These are phyloP conservation scores for Lentinula sp. DNA, from an alignment of 768 basidiomycete species.

Conservation along the genomic window DNA sequence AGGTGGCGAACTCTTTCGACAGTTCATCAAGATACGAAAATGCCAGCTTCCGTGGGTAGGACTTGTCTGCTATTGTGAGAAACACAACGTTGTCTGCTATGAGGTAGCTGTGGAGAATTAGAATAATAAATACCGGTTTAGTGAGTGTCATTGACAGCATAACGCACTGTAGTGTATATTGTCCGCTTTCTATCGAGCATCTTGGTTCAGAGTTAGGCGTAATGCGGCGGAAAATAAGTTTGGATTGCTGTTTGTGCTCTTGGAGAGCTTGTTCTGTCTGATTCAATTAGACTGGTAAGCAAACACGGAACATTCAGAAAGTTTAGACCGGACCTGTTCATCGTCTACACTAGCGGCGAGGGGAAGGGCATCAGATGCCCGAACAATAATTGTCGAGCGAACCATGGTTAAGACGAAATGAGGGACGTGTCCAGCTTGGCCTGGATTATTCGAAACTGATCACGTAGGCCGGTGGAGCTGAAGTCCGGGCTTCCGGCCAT, in stretches of 20 bases:
- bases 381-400: conserved; percentile 78
- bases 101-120: conserved; percentile 67
- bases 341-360: conserved; percentile 96
- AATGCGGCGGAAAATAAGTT: conserved; percentile 92
- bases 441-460: neutral
- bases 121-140: neutral
- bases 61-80: conserved; percentile 92
- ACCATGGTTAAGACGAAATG: conserved; percentile 48
- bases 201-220: conserved; percentile 91
- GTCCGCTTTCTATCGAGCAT: conserved; percentile 94
- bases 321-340: conserved; percentile 62
- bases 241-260: conserved; percentile 98
- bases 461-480: neutral
- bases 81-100: conserved; percentile 93
- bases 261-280: conserved; percentile 92
- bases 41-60: conserved; percentile 93
- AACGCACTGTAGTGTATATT: conserved; percentile 92
- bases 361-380: conserved; percentile 83
- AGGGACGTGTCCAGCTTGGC: neutral
- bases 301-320: neutral
- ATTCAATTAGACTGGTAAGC: conserved; percentile 7
- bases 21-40: conserved; percentile 98
- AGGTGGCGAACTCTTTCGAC: conserved; percentile 89
- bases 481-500: neutral
- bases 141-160: conserved; percentile 7